Evolutionary conservation across 352 stramenopile species (phyloP), one percentile per base, ranked within the genome.

Genomic region (Phytophthora lateralis): DNA sequence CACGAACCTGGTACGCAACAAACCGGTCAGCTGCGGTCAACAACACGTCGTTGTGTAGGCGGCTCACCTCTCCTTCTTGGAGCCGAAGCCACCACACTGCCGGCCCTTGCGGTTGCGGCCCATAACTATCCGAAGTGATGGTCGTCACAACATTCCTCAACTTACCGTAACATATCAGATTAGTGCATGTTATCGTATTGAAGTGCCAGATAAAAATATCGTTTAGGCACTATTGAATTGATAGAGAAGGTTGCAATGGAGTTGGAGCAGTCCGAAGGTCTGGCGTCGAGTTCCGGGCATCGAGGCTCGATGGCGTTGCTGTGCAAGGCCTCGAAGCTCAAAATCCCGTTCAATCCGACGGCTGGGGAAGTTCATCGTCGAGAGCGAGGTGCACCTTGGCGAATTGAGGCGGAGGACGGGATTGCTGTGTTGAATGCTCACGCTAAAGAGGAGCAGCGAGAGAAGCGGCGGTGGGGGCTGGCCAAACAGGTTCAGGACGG

Each of bases 401-500:
- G 83, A 26, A 11, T 74, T 2, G 66, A 75, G 2, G 45, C 64
- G 0, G 76, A 90, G 0, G 57, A 76, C 10, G 67, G 80, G 34
- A 75, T 89, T 45, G 50, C 52, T 15, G 17, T 45, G 6, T 42
- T 67, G 12, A 93, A 91, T 52, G 52, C 55, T 0, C 76, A 75
- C 21, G 81, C 76, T 0, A 66, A 64, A 35, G 76, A 89, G 30
- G 79, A 91, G 37, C 77, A 91, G 38, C 69, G 69, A 24, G 81
- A 91, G 52, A 90, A 91, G 48, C 79, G 81, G 4, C 78, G 83
- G 3, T 89, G 82, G 77, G 83, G 77, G 4, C 72, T 93, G 5
- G 81, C 79, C 18, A 93, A 93, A 44, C 81, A 93, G 51, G 61
- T 89, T 4, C 83, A 93, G 44, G 76, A 91, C 35, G 80, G 80